These are phyloP conservation scores for Symmetrospora coprosmae DNA, from an alignment of 768 basidiomycete species.

Conservation along the genomic window DNA sequence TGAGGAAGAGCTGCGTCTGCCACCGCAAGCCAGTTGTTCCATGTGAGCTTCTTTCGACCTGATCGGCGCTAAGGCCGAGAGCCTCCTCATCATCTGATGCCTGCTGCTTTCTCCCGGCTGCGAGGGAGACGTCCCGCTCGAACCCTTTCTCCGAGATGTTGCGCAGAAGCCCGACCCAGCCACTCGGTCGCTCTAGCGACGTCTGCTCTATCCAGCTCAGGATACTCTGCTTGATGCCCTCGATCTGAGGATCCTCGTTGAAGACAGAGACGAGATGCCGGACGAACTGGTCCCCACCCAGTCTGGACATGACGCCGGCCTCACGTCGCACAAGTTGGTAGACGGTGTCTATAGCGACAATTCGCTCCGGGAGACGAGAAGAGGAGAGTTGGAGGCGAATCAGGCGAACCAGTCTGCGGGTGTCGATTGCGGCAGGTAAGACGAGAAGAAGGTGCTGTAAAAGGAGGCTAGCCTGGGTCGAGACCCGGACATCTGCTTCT, in stretches of 20 bases:
- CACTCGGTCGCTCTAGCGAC: slow-evolving; percentile 76
- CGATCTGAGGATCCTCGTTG: slow-evolving; percentile 83
- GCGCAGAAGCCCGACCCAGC: slow-evolving; percentile 96
- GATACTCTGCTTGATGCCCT: slow-evolving; percentile 86
- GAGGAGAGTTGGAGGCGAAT: slow-evolving; percentile 71
- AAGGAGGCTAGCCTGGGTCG: slow-evolving; percentile 88
- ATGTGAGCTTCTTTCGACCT: no score
- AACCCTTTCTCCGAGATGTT: slow-evolving; percentile 76
- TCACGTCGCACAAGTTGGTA: slow-evolving; percentile 96
- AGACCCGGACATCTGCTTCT: slow-evolving; percentile 71
- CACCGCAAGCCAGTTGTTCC: no score
- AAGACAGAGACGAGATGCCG: slow-evolving; percentile 89
- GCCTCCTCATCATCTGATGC: slow-evolving; percentile 77
- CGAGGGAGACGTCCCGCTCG: slow-evolving; percentile 48
- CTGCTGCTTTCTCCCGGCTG: slow-evolving; percentile 43
- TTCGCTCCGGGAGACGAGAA: slow-evolving; percentile 65
- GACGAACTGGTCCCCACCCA: slow-evolving; percentile 85
- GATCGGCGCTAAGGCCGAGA: no score
- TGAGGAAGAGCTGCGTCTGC: no score
- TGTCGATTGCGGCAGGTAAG: slow-evolving; percentile 64
- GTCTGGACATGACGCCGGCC: slow-evolving; percentile 72
- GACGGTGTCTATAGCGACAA: slow-evolving; percentile 85
- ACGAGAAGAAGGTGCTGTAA: slow-evolving; percentile 97
- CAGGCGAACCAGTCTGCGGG: slow-evolving; percentile 60
- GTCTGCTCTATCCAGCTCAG: slow-evolving; percentile 90